Base-by-base conservation (phyloP, 768 basidiomycete genomes). In the Tephrocybe sp. region DNA sequence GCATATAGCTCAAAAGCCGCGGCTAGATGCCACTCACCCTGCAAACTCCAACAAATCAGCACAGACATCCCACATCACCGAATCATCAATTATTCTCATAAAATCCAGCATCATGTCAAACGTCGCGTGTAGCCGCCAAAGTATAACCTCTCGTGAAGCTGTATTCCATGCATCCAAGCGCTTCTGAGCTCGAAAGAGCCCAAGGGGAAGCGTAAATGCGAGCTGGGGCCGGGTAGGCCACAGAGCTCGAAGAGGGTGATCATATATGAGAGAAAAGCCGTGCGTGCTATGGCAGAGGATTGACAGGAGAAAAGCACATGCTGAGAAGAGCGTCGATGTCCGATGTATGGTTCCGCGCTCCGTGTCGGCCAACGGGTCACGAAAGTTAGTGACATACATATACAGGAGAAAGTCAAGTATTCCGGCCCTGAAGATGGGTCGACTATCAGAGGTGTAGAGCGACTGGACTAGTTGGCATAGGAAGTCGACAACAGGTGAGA, bases 321-420 rank as follows among this genome's bases (percentile, higher is more conserved):
- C 46, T 15, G 28, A 36, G n/a, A 34, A 44, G 31, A 51, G 44
- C 5, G 16, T 24, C 4, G 47, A 48, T 24, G 35, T 48, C 9
- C 46, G 44, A 28, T 44, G 37, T 25, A 55, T 46, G 15, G n/a
- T 18, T 27, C 25, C 49, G 9, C 16, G 28, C 11, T 55, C 49
- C n/a, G 21, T 47, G 18, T 32, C 27, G 36, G 49, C 53, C 19
- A 51, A 30, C 4, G 44, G 40, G 27, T 53, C 52, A 13, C 24
- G 40, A 24, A 51, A 53, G 35, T 51, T 43, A 15, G 48, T 40
- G 19, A 26, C 49, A 48, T 50, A 57, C 21, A 38, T 9, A 18
- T 47, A 28, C 1, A 57, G 51, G 31, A 56, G 31, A 37, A 53
- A 52, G 37, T 53, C 36, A 18, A 56, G 11, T 19, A 49, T 40